Base-by-base conservation (phyloP, 148 eudicot species). In the Spergularia marina region DNA sequence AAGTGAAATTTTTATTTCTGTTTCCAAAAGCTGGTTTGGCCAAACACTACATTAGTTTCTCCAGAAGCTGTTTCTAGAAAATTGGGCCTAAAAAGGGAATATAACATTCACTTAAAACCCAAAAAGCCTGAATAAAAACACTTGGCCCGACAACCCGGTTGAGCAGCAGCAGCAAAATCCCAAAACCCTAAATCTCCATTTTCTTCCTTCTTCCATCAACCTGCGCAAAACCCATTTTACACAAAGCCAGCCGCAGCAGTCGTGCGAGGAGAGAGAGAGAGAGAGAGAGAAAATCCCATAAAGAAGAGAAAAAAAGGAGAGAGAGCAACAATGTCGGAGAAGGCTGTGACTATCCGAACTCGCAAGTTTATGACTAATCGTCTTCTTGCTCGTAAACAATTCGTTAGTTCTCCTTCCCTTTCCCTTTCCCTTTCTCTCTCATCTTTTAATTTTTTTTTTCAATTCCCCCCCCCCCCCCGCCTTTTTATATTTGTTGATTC, bases 351-450 rank as follows among this genome's bases (percentile, higher is more conserved):
- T 10, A 86, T 91, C 67, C 84, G 96, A 4, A 89, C 96, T 16
- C 87, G 96, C 88, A 91, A 91, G 89, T 91, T 91, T 81, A 89
- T 91, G 96, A 91, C 96, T 10, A 91, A 91, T 54, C 86, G 96
- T 49, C 93, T 91, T 39, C 96, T 91, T 51, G 86, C 96, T 30
- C 87, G 96, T 82, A 91, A 91, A 78, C 96, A 92, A 84, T 92
- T 92, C 63, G 92, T 91, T 25, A 23, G 91, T 76, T 53, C 60
- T 44, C 36, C 0, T 30, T 7, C 9, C 60, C n/a, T n/a, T n/a
- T n/a, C n/a, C n/a, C n/a, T n/a, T 13, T 11, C 7, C 68, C n/a
- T 14, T 16, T 9, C 53, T 23, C 58, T 23, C 39, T 1, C 30
- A 2, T 23, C 39, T 65, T 7, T 14, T 14, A 2, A 6, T 6